phyloP scores from a whole-genome alignment of 106 monocot genomes.

The Apostasia shenzhenica region DNA sequence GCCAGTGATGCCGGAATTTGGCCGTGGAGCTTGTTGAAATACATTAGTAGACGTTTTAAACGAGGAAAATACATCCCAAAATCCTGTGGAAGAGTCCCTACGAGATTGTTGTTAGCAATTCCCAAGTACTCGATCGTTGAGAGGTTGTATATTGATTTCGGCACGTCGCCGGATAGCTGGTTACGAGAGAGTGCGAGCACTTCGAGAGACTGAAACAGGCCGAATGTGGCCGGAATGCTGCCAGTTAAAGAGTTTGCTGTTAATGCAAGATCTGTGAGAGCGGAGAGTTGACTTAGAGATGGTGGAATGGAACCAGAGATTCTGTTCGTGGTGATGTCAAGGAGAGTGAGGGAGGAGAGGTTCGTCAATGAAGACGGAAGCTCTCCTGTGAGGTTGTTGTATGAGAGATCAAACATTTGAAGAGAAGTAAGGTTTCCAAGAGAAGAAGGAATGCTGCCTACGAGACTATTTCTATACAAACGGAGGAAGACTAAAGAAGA shows the following conservation, averaged over 20 bases:
- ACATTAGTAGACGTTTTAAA: not conserved
- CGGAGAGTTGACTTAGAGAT: not conserved
- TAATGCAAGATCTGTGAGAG: not conserved
- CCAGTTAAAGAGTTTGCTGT: not conserved
- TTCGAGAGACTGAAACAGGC: not conserved
- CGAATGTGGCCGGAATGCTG: not conserved
- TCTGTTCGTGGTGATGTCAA: not conserved
- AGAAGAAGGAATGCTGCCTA: not conserved
- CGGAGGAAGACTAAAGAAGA: not conserved
- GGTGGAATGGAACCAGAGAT: constrained; percentile 9
- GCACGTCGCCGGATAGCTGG: constrained; percentile 7
- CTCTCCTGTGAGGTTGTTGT: not conserved
- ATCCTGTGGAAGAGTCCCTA: constrained; percentile 3
- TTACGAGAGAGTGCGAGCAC: not conserved
- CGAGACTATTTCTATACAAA: not conserved
- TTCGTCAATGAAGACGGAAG: not conserved
- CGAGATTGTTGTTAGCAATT: not conserved
- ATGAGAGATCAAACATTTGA: not conserved
- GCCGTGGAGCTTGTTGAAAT: not conserved
- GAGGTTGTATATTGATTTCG: constrained; percentile 2
- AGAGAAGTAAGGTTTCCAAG: not conserved
- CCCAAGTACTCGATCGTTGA: not conserved
- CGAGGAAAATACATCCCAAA: not conserved
- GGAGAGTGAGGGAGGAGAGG: not conserved
- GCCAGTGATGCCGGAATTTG: not conserved